These are phyloP conservation scores for Aquilaria yunnanensis DNA, from an alignment of 345 rosid species.

Conservation along the genomic window DNA sequence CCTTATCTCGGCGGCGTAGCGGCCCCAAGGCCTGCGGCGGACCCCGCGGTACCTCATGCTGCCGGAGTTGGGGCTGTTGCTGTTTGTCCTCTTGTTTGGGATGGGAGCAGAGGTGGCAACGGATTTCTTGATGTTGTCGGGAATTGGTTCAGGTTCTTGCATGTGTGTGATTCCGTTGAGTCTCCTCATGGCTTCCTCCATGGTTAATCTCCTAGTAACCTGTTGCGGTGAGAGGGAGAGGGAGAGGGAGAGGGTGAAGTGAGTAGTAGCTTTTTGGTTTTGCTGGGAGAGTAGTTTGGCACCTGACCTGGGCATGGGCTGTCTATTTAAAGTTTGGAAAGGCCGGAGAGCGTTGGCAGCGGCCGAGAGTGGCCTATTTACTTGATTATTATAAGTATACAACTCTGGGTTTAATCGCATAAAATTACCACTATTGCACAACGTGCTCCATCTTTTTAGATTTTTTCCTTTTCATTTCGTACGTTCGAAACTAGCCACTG, in stretches of 20 bases:
- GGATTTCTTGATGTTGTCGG: conserved; percentile 17
- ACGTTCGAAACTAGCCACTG: no score
- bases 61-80: conserved; percentile 4
- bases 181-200: conserved; percentile 70
- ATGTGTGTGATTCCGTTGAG: conserved; percentile 24
- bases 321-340: no score
- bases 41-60: conserved; percentile 85
- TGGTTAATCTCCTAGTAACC: background rate
- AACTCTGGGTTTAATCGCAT: no score
- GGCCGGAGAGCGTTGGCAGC: no score
- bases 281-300: no score
- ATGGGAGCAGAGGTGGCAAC: conserved; percentile 10
- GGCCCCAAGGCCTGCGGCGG: conserved; percentile 94
- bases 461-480: no score
- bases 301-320: no score
- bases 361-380: no score
- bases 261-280: background rate
- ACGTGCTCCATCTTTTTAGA: no score
- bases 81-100: background rate
- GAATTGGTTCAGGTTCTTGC: conserved; percentile 11
- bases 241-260: background rate
- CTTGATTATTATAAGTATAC: no score
- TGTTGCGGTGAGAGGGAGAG: no score
- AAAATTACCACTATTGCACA: no score
- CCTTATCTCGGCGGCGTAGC: conserved; percentile 97